Evolutionary conservation across 2,329 filamentous ascomycete species (phyloP).

Genomic region (Sclerotinia glacialis): DNA sequence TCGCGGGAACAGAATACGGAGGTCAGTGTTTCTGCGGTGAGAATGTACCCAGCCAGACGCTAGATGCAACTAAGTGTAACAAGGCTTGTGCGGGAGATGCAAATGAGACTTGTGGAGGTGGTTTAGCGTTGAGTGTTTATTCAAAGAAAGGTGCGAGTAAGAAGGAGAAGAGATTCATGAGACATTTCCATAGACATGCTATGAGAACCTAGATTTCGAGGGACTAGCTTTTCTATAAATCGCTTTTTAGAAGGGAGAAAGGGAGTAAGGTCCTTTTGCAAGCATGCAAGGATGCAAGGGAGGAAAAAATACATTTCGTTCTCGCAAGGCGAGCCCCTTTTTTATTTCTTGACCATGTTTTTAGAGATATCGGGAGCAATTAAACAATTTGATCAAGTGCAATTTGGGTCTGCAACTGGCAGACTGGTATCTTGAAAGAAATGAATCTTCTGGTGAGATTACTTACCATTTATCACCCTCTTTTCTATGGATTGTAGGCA

Average conservation of each 20-base stretch:
- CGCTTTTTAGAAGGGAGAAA: not conserved
- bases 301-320: conserved; percentile 6
- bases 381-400: not conserved
- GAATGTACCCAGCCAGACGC: conserved; percentile 41
- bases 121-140: conserved; percentile 47
- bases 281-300: not conserved
- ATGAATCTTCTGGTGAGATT: not conserved
- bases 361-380: not conserved
- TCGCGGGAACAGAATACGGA: conserved; percentile 51
- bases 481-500: not conserved
- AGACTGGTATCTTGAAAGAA: not conserved
- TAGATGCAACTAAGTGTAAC: conserved; percentile 48
- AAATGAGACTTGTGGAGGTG: conserved; percentile 51
- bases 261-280: not conserved
- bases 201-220: not conserved
- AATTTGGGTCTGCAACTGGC: not conserved
- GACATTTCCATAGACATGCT: conserved; percentile 18
- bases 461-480: not conserved
- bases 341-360: not conserved
- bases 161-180: not conserved
- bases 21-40: conserved; percentile 51
- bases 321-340: conserved; percentile 15
- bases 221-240: not conserved
- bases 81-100: conserved; percentile 51
- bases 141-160: not conserved